These are phyloP conservation scores for Umbelopsis sp. DNA, from an alignment of 192 early-diverging fungal genomes.

Conservation along the genomic window DNA sequence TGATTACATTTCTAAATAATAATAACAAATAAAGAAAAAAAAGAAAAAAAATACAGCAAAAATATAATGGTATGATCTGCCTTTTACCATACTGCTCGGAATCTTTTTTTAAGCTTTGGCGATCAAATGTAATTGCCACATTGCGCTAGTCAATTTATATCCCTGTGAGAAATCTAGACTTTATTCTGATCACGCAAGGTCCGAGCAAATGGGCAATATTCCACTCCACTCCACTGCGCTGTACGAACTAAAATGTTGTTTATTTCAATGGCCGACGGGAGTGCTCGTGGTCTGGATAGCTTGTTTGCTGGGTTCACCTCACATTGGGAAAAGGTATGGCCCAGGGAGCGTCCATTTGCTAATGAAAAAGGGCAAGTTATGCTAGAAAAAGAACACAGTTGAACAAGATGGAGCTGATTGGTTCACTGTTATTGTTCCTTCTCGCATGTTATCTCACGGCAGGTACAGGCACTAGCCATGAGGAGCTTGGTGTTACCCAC, in stretches of 20 bases:
- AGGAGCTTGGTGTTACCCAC: background rate
- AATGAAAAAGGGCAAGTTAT: too few relatives aligned
- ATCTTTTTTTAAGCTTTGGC: too few relatives aligned
- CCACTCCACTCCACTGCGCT: too few relatives aligned
- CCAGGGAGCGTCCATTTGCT: too few relatives aligned
- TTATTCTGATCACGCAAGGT: background rate
- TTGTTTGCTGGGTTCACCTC: too few relatives aligned
- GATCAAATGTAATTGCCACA: background rate
- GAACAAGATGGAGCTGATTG: background rate
- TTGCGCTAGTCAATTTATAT: background rate
- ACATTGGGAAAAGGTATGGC: too few relatives aligned
- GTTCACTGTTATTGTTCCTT: background rate
- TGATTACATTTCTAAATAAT: background rate
- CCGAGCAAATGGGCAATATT: too few relatives aligned
- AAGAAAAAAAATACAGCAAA: too few relatives aligned
- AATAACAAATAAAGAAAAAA: background rate
- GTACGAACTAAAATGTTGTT: too few relatives aligned
- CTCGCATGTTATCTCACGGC: background rate
- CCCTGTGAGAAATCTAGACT: constrained; percentile 2
- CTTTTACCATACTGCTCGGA: background rate
- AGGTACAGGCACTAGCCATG: constrained; percentile 3
- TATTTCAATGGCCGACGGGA: too few relatives aligned
- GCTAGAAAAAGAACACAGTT: background rate
- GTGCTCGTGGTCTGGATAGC: too few relatives aligned
- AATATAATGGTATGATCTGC: background rate